Conservation (phyloP, 148 eudicot species). For the Heliamphora exappendiculata region DNA sequence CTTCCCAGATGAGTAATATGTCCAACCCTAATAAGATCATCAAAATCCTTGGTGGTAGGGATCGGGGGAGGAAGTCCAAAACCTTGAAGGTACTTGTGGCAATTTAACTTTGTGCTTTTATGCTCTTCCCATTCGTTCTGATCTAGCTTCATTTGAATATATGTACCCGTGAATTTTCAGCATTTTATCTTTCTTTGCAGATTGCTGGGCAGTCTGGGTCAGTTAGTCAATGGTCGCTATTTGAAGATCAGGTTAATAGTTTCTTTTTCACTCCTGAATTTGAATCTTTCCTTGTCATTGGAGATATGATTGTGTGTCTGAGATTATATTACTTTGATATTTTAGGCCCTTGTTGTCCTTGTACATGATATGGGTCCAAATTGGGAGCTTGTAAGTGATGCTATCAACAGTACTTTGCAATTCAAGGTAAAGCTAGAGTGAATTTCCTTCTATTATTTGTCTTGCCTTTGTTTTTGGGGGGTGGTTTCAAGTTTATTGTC, state of each 20-base stretch:
- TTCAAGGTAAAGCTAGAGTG: slow-evolving; percentile 48
- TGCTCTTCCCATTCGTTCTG: not conserved
- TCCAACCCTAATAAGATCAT: slow-evolving; percentile 75
- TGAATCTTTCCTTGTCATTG: not conserved
- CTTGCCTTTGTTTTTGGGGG: not conserved
- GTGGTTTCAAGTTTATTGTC: too few relatives aligned
- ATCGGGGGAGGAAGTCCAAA: slow-evolving; percentile 69
- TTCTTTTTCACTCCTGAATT: not conserved
- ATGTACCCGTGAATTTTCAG: slow-evolving; percentile 5
- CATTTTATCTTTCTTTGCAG: slow-evolving; percentile 36
- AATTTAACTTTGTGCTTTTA: not conserved
- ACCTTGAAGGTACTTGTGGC: slow-evolving; percentile 52
- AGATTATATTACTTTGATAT: slow-evolving; percentile 12
- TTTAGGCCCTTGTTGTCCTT: slow-evolving; percentile 92
- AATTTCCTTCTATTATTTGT: not conserved
- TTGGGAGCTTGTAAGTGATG: slow-evolving; percentile 98
- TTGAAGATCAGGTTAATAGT: slow-evolving; percentile 79
- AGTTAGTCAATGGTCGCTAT: slow-evolving; percentile 73
- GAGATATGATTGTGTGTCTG: slow-evolving; percentile 13
- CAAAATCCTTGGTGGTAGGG: slow-evolving; percentile 70
- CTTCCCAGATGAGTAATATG: slow-evolving; percentile 91
- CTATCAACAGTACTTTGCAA: slow-evolving; percentile 75
- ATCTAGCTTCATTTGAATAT: not conserved
- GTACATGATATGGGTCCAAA: slow-evolving; percentile 99
- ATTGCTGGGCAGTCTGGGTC: slow-evolving; percentile 56